phyloP scores from a whole-genome alignment of 1,284 basidiomycete species.

The Omphalotus olearius region DNA sequence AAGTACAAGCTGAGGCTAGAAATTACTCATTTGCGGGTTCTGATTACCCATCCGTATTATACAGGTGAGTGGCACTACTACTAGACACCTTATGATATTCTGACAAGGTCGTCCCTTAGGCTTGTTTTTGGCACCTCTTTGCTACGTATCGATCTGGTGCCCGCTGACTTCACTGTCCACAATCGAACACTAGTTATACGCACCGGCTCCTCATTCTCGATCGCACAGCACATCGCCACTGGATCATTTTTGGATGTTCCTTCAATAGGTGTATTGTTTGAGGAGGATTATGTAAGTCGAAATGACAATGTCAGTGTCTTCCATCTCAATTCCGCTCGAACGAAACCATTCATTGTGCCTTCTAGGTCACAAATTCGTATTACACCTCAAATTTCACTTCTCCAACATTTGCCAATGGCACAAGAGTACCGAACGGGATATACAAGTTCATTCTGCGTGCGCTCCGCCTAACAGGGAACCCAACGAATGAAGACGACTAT shows the following conservation, averaged over 20 bases:
- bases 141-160: constrained; percentile 37
- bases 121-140: constrained; percentile 52
- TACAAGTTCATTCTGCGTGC: constrained; percentile 60
- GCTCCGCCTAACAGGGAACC: constrained; percentile 54
- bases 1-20: constrained; percentile 19
- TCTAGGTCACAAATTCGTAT: background rate
- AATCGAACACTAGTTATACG: background rate
- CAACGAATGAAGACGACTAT: constrained; percentile 49
- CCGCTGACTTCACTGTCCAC: constrained; percentile 22
- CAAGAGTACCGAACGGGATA: constrained; percentile 51
- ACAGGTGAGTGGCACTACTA: constrained; percentile 27
- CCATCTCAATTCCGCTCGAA: constrained; percentile 7
- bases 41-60: constrained; percentile 41
- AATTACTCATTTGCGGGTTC: constrained; percentile 50
- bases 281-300: constrained; percentile 32
- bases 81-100: background rate
- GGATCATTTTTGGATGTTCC: constrained; percentile 21
- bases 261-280: constrained; percentile 35
- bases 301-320: constrained; percentile 24
- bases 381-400: constrained; percentile 27
- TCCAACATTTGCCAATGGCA: constrained; percentile 52
- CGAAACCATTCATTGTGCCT: constrained; percentile 22
- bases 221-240: too few relatives aligned
- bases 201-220: background rate
- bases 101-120: constrained; percentile 22